phyloP scores from a whole-genome alignment of 2,329 filamentous ascomycete species.

The Paecilomyces fulvus region DNA sequence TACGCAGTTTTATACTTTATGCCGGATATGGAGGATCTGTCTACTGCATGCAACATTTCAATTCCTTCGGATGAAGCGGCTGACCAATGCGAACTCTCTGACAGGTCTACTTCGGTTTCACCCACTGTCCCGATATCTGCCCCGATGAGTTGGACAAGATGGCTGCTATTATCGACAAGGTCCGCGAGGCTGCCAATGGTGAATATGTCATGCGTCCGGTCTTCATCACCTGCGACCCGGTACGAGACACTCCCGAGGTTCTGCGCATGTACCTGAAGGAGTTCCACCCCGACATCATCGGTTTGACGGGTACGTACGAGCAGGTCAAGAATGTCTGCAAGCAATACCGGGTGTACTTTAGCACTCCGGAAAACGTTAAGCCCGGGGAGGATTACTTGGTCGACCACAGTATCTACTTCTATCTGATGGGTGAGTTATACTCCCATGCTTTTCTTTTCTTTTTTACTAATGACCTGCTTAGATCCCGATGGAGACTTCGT shows the following conservation, averaged over 20 bases:
- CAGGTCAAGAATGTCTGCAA: slow-evolving; percentile 93
- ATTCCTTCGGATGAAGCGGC: neutral
- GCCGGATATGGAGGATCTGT: neutral
- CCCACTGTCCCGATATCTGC: slow-evolving; percentile 96
- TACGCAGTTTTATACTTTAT: neutral
- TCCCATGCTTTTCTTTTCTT: neutral
- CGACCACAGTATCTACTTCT: slow-evolving; percentile 99
- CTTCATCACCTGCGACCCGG: slow-evolving; percentile 94
- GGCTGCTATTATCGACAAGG: slow-evolving; percentile 81
- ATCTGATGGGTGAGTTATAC: slow-evolving; percentile 67
- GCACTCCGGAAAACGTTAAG: slow-evolving; percentile 78
- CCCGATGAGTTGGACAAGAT: slow-evolving; percentile 99
- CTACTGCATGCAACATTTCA: neutral
- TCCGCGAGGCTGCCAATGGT: slow-evolving; percentile 33
- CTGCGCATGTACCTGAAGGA: slow-evolving; percentile 79
- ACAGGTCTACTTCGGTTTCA: slow-evolving; percentile 96
- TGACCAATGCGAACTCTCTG: neutral
- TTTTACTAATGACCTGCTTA: slow-evolving; percentile 18
- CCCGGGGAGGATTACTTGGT: slow-evolving; percentile 95
- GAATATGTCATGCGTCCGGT: slow-evolving; percentile 57
- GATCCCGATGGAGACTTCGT: slow-evolving; percentile 98
- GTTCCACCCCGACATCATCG: slow-evolving; percentile 80
- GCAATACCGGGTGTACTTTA: slow-evolving; percentile 94
- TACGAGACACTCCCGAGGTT: slow-evolving; percentile 76
- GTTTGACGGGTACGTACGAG: slow-evolving; percentile 87